These are phyloP conservation scores for Mesembryanthemum crystallinum DNA, from an alignment of 148 eudicot genomes.

Conservation along the genomic window DNA sequence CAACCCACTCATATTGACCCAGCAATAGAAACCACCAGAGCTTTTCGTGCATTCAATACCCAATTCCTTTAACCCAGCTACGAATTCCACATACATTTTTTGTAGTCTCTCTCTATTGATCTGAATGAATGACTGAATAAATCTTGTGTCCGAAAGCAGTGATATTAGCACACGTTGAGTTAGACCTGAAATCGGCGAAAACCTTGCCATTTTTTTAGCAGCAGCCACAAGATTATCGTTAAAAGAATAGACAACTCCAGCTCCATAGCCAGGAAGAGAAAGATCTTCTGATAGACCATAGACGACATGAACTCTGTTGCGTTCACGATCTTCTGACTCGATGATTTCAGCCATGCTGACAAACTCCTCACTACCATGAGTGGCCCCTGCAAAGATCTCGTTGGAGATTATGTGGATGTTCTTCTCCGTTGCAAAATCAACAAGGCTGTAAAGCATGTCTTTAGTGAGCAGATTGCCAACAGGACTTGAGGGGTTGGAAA, in stretches of 20 bases:
- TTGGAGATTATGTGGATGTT: slow-evolving; percentile 80
- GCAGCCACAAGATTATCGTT: slow-evolving; percentile 61
- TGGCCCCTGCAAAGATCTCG: slow-evolving; percentile 54
- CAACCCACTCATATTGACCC: slow-evolving; percentile 85
- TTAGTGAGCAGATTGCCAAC: slow-evolving; percentile 53
- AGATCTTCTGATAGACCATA: slow-evolving; percentile 75
- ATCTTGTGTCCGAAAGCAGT: slow-evolving; percentile 62
- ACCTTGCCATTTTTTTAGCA: slow-evolving; percentile 64
- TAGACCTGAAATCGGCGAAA: slow-evolving; percentile 60
- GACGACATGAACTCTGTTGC: slow-evolving; percentile 65
- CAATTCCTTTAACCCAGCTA: slow-evolving; percentile 51
- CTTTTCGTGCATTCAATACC: slow-evolving; percentile 67
- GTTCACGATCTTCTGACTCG: slow-evolving; percentile 62
- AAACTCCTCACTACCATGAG: slow-evolving; percentile 51
- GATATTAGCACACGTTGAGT: slow-evolving; percentile 62
- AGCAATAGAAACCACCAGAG: slow-evolving; percentile 64
- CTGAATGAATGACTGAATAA: slow-evolving; percentile 42
- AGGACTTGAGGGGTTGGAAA: slow-evolving; percentile 85
- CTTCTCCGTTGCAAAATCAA: slow-evolving; percentile 87
- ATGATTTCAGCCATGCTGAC: slow-evolving; percentile 69
- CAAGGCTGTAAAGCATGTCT: slow-evolving; percentile 59
- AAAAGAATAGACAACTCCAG: slow-evolving; percentile 58
- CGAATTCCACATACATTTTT: slow-evolving; percentile 44
- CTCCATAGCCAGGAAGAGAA: slow-evolving; percentile 54
- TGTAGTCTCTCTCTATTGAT: slow-evolving; percentile 52